A percentile compares a stretch with the other conserved stretches of the same genome.
Evolutionary conservation across 257 asterid species (phyloP).

Genomic region (Jacaranda mimosifolia): DNA sequence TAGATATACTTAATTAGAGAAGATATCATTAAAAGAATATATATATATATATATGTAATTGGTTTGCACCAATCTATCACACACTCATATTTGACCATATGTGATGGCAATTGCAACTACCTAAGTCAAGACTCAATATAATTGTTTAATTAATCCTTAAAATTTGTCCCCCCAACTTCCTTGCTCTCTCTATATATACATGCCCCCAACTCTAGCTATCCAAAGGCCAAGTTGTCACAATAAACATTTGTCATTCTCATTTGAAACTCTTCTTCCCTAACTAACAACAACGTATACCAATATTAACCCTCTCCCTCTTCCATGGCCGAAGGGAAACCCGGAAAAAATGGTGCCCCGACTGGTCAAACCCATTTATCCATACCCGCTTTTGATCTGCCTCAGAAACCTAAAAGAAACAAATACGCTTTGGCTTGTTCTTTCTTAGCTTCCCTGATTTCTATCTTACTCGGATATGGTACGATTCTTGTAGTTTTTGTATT

Average conservation of each 20-base stretch:
- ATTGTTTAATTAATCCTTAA: no score
- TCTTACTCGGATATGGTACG: conserved; percentile 63
- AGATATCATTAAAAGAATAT: no score
- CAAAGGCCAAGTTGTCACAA: no score
- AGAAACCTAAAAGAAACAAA: conserved; percentile 49
- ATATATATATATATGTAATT: no score
- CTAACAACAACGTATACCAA: neutral
- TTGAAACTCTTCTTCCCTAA: conserved; percentile 8
- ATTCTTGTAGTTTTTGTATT: neutral
- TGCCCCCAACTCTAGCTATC: neutral
- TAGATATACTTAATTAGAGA: no score
- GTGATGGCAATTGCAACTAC: neutral
- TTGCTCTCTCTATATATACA: neutral
- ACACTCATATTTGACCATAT: neutral
- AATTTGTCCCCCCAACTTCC: neutral
- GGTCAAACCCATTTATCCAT: conserved; percentile 28
- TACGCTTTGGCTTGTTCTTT: conserved; percentile 54
- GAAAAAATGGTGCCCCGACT: neutral
- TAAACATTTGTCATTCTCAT: conserved; percentile 5
- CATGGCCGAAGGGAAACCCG: conserved; percentile 36
- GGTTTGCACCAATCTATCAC: no score
- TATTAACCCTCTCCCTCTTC: neutral
- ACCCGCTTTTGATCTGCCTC: conserved; percentile 51
- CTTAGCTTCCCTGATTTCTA: conserved; percentile 57
- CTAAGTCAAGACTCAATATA: no score